Conservation (phyloP, 2,329 filamentous ascomycete genomes). For the Verticillium tricorpus region DNA sequence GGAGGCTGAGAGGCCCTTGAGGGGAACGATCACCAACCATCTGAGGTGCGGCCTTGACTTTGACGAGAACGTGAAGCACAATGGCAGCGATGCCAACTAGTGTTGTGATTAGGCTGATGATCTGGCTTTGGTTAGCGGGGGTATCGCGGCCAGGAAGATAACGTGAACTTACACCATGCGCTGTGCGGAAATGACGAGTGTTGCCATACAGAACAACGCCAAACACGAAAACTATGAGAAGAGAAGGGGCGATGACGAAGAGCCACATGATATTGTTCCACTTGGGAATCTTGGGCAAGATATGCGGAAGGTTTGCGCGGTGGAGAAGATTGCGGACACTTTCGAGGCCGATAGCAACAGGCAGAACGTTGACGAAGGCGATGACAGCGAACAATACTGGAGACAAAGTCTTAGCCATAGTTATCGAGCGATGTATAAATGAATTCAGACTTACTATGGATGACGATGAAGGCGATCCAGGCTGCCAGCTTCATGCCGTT, state of each 20-base stretch:
- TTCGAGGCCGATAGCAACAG: constrained; percentile 21
- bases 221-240: constrained; percentile 20
- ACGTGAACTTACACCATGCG: constrained; percentile 21
- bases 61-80: constrained; percentile 18
- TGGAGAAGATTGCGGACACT: constrained; percentile 19
- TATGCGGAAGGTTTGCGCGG: constrained; percentile 14
- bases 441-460: constrained; percentile 17
- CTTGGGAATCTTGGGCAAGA: constrained; percentile 17
- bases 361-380: constrained; percentile 19
- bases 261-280: constrained; percentile 21
- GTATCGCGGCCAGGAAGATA: background rate
- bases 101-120: constrained; percentile 21
- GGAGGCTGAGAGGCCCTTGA: constrained; percentile 1
- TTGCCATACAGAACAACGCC: constrained; percentile 18
- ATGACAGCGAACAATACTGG: constrained; percentile 20
- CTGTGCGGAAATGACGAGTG: constrained; percentile 20
- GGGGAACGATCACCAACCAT: background rate
- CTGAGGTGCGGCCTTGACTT: constrained; percentile 6
- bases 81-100: constrained; percentile 19
- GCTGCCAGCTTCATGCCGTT: constrained; percentile 11
- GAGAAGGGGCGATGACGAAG: constrained; percentile 18
- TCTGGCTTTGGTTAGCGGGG: constrained; percentile 12
- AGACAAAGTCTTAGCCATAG: background rate
- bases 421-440: background rate
- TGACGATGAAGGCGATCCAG: constrained; percentile 15